Percentiles rank a stretch among this genome's conserved stretches.
Evolutionary conservation across 2,329 filamentous ascomycete genomes (phyloP).

Genomic region (Ophiostoma ulmi): DNA sequence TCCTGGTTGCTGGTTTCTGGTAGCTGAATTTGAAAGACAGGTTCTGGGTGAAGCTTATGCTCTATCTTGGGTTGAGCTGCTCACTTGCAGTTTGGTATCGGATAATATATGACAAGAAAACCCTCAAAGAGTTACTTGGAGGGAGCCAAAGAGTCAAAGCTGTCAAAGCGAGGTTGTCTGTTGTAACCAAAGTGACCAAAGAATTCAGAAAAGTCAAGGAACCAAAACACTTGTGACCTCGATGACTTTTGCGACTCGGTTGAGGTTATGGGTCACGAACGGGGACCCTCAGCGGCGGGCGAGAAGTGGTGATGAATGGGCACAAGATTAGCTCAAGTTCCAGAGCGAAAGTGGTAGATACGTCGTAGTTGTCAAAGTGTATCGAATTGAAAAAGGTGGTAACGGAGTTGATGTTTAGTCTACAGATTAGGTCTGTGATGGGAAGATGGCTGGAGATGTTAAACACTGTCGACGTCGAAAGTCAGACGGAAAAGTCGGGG

Average conservation of each 20-base stretch:
- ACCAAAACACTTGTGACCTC: not conserved
- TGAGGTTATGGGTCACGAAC: not conserved
- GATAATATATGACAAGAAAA: not conserved
- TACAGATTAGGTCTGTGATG: not conserved
- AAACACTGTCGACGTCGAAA: not conserved
- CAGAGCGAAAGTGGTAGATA: not conserved
- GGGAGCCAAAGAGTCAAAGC: not conserved
- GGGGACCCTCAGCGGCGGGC: not conserved
- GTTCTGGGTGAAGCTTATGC: not conserved
- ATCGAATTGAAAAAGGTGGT: not conserved
- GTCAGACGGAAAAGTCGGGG: not conserved
- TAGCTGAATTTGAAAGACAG: not conserved
- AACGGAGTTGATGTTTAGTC: not conserved
- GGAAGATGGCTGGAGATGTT: not conserved
- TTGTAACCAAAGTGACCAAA: not conserved
- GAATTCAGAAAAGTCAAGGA: not conserved
- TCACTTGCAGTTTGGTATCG: not conserved
- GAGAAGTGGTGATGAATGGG: not conserved
- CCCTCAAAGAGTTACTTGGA: not conserved
- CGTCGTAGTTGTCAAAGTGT: not conserved
- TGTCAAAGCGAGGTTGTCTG: not conserved
- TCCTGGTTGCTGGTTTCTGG: not conserved
- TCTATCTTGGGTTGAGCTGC: not conserved
- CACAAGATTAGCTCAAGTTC: not conserved
- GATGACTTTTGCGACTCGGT: not conserved